Conservation (phyloP, 83 land plant genomes). For the Diphasiastrum complanatum region DNA sequence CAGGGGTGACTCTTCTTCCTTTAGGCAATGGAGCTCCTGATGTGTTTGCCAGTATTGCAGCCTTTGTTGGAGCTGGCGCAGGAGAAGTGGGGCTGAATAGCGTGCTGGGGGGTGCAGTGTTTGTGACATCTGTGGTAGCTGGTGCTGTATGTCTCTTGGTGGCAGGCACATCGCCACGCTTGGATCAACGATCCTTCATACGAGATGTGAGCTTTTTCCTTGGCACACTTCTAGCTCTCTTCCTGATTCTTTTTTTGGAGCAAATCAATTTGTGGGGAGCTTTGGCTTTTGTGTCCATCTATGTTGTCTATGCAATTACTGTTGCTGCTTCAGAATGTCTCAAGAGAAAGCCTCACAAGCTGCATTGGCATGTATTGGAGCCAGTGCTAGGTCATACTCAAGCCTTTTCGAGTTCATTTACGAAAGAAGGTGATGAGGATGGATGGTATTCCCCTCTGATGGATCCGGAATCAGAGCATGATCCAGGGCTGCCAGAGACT, state of each 20-base stretch:
- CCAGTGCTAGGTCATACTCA: slow-evolving; percentile 44
- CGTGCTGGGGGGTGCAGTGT: slow-evolving; percentile 76
- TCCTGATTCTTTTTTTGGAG: slow-evolving; percentile 44
- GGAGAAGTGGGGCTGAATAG: slow-evolving; percentile 74
- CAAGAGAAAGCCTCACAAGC: slow-evolving; percentile 37
- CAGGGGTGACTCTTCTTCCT: slow-evolving; percentile 73
- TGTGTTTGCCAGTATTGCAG: slow-evolving; percentile 76
- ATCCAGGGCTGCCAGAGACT: slow-evolving; percentile 20
- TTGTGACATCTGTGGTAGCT: slow-evolving; percentile 65
- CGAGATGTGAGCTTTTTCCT: slow-evolving; percentile 65
- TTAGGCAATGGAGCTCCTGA: slow-evolving; percentile 90
- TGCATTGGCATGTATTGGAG: slow-evolving; percentile 40
- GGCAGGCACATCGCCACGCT: slow-evolving; percentile 35
- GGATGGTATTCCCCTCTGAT: slow-evolving; percentile 40
- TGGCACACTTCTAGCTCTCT: slow-evolving; percentile 34
- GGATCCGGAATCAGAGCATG: slow-evolving; percentile 21
- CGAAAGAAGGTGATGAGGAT: slow-evolving; percentile 38
- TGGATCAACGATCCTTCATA: slow-evolving; percentile 56
- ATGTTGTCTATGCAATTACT: slow-evolving; percentile 48
- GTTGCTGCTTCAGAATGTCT: slow-evolving; percentile 60
- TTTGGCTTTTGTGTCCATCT: slow-evolving; percentile 49
- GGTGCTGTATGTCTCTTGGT: slow-evolving; percentile 49
- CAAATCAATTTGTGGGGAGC: slow-evolving; percentile 48
- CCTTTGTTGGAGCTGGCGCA: slow-evolving; percentile 55
- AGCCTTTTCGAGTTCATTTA: slow-evolving; percentile 35